These are phyloP conservation scores for Dothidotthia symphoricarpi DNA, from an alignment of 2,329 filamentous ascomycete species.

Conservation along the genomic window DNA sequence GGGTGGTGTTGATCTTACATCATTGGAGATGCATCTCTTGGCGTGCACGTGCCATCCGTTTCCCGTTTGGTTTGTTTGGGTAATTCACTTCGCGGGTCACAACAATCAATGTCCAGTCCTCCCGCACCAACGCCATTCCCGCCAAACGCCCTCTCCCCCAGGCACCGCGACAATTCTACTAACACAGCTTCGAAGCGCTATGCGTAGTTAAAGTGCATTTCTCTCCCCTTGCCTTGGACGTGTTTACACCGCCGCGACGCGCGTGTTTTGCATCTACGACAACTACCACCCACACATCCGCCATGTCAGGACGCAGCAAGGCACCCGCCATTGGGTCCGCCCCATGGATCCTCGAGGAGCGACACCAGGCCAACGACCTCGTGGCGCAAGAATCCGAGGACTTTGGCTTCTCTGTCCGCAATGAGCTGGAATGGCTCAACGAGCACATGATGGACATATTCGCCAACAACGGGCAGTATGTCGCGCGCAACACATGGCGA, in stretches of 20 bases:
- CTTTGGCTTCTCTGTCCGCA: conserved; percentile 85
- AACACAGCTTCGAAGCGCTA: conserved; percentile 13
- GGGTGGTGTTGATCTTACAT: too few species aligned
- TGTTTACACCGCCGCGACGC: conserved; percentile 24
- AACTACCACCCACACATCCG: conserved; percentile 9
- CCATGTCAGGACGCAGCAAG: conserved; percentile 38
- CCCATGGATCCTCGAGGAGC: conserved; percentile 83
- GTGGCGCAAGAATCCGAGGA: conserved; percentile 83
- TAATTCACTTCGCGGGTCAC: conserved; percentile 8
- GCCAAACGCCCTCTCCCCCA: conserved; percentile 14
- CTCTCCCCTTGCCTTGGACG: conserved; percentile 8
- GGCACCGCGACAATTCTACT: conserved; percentile 13
- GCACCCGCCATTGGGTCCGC: conserved; percentile 68
- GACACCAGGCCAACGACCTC: conserved; percentile 72
- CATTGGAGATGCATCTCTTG: conserved; percentile 3
- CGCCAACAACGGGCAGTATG: conserved; percentile 80
- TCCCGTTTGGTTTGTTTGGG: background rate
- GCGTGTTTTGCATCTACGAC: conserved; percentile 9
- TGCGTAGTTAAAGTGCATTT: conserved; percentile 16
- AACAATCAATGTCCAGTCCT: conserved; percentile 14
- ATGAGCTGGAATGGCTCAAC: conserved; percentile 97
- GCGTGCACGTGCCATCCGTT: conserved; percentile 17
- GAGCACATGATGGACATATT: conserved; percentile 98
- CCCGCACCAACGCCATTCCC: conserved; percentile 12
- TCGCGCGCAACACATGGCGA: conserved; percentile 22